Conservation (phyloP, 1,284 basidiomycete species). For the Cystobasidiaceae sp. region DNA sequence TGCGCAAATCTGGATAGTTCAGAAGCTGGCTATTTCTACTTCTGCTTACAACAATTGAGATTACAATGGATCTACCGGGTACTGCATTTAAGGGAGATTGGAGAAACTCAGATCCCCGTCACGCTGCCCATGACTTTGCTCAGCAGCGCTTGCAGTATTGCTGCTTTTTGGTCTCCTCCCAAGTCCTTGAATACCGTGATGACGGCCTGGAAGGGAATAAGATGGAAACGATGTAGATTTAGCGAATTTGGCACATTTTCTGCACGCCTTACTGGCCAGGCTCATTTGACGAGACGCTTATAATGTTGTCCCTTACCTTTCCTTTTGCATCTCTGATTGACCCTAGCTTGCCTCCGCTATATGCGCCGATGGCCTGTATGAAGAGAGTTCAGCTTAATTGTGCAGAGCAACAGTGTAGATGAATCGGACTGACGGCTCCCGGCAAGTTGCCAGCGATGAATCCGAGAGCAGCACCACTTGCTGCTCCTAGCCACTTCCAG, state of each 20-base stretch:
- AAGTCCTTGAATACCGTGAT: slow-evolving; percentile 23
- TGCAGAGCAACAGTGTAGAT: too few relatives aligned
- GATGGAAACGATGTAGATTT: not conserved
- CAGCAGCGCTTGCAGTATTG: slow-evolving; percentile 5
- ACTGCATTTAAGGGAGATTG: too few relatives aligned
- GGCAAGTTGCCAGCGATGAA: slow-evolving; percentile 30
- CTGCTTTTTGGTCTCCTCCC: slow-evolving; percentile 18
- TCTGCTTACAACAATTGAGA: too few relatives aligned
- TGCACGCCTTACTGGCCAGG: too few relatives aligned
- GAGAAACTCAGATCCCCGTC: too few relatives aligned
- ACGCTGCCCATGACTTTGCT: slow-evolving; percentile 17
- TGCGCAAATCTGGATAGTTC: too few relatives aligned
- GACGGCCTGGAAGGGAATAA: slow-evolving; percentile 2
- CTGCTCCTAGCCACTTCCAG: slow-evolving; percentile 29
- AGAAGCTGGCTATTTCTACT: too few relatives aligned
- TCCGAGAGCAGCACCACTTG: slow-evolving; percentile 11
- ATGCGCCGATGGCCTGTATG: slow-evolving; percentile 23
- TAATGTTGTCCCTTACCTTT: too few relatives aligned
- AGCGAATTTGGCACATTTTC: not conserved
- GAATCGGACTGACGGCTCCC: not conserved
- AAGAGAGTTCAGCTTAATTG: too few relatives aligned
- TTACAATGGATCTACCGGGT: too few relatives aligned
- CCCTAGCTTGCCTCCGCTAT: slow-evolving; percentile 24
- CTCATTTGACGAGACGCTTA: too few relatives aligned
- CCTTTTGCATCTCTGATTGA: slow-evolving; percentile 30